Percentiles rank a stretch among this genome's conserved stretches.
Evolutionary conservation across 805 yeast genomes (phyloP).

Genomic region (Metschnikowia sp.): DNA sequence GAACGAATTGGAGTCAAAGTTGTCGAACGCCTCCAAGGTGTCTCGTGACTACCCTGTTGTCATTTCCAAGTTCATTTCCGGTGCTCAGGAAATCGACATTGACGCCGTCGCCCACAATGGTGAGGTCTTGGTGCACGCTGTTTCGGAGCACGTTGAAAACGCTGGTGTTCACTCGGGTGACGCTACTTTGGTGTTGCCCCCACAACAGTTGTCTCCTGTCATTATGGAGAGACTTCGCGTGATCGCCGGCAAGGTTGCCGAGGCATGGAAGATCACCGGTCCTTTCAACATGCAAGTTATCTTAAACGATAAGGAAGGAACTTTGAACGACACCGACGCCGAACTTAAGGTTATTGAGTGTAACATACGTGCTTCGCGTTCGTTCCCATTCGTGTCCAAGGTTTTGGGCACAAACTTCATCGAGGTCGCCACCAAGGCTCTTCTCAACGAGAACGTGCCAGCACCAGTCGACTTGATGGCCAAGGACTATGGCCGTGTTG

Average conservation of each 20-base stretch:
- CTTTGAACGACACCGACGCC: constrained; percentile 52
- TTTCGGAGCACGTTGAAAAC: constrained; percentile 96
- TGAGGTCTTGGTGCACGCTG: constrained; percentile 85
- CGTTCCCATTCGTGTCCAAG: constrained; percentile 98
- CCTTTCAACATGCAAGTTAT: constrained; percentile 99
- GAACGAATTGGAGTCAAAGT: constrained; percentile 75
- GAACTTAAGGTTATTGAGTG: constrained; percentile 94
- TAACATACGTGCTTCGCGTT: constrained; percentile 96
- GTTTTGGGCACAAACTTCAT: constrained; percentile 93
- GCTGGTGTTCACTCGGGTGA: constrained; percentile 99
- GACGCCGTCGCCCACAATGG: constrained; percentile 96
- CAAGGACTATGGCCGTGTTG: constrained; percentile 73
- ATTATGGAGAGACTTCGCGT: constrained; percentile 73
- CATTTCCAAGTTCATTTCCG: constrained; percentile 90
- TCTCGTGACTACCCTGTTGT: constrained; percentile 97
- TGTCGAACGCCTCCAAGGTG: constrained; percentile 85
- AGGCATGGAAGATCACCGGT: constrained; percentile 94
- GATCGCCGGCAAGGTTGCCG: constrained; percentile 89
- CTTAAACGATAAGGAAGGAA: constrained; percentile 39
- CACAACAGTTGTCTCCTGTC: constrained; percentile 67
- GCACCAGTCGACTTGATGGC: constrained; percentile 82
- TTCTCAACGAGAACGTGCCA: constrained; percentile 71
- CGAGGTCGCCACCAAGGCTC: constrained; percentile 88
- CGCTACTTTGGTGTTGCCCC: constrained; percentile 93
- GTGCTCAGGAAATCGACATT: constrained; percentile 95